Evolutionary conservation across 2,329 filamentous ascomycete species (phyloP).

Genomic region (Cercospora sojina): DNA sequence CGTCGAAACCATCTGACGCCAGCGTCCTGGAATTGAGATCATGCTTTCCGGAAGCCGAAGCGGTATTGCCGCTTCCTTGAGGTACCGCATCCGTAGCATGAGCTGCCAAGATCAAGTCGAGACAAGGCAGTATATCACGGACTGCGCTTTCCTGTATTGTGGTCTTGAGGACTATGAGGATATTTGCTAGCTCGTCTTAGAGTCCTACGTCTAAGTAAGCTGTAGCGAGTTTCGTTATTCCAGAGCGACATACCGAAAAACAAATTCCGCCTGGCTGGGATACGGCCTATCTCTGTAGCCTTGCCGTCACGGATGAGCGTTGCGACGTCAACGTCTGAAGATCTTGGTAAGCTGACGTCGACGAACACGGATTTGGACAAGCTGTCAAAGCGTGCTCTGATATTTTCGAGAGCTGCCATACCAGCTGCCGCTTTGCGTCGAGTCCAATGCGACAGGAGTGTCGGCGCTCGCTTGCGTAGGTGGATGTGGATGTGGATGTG

Average conservation of each 20-base stretch:
- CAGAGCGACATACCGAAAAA: constrained; percentile 32
- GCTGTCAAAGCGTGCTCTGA: constrained; percentile 27
- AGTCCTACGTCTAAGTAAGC: constrained; percentile 27
- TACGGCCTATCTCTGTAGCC: constrained; percentile 27
- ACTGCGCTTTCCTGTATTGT: constrained; percentile 22
- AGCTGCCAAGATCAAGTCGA: constrained; percentile 34
- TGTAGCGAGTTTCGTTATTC: background rate
- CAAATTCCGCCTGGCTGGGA: constrained; percentile 31
- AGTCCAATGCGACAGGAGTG: constrained; percentile 2
- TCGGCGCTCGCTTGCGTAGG: background rate
- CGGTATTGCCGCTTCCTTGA: constrained; percentile 31
- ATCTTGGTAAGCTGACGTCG: constrained; percentile 32
- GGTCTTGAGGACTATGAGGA: constrained; percentile 32
- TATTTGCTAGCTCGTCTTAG: constrained; percentile 33
- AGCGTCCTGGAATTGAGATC: constrained; percentile 29
- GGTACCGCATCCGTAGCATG: constrained; percentile 38
- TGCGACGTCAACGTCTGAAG: constrained; percentile 25
- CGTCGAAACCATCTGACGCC: constrained; percentile 14
- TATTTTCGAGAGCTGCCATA: constrained; percentile 6
- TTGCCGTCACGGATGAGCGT: constrained; percentile 25
- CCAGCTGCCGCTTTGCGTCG: background rate
- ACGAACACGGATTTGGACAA: constrained; percentile 29
- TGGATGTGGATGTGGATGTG: background rate
- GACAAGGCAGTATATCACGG: constrained; percentile 25
- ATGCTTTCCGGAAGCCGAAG: constrained; percentile 35